Percentiles rank a stretch among this genome's conserved stretches.
phyloP scores from a whole-genome alignment of 192 early-diverging fungal genomes.

The Podila horticola region DNA sequence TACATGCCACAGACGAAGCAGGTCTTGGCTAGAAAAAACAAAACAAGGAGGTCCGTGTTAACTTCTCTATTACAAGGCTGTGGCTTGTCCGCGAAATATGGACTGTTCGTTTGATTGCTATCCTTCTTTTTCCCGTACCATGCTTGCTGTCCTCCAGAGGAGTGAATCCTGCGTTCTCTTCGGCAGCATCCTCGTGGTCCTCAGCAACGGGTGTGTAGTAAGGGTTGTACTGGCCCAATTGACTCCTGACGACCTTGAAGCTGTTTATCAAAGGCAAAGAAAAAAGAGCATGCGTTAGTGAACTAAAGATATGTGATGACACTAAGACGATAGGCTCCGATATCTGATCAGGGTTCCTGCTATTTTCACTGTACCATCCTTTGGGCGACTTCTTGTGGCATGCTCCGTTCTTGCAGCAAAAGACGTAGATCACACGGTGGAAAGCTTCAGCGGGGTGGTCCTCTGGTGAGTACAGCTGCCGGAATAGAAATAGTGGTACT shows the following conservation, averaged over 20 bases:
- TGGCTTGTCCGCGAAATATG: background rate
- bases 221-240: conserved; percentile 78
- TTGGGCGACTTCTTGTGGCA: conserved; percentile 75
- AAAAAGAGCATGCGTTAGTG: background rate
- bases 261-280: conserved; percentile 50
- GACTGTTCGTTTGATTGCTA: too few relatives aligned
- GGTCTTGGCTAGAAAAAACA: conserved; percentile 36
- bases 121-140: conserved; percentile 10
- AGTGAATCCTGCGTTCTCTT: conserved; percentile 49
- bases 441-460: conserved; percentile 87
- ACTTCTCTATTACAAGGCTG: background rate
- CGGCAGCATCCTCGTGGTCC: conserved; percentile 41
- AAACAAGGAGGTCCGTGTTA: background rate
- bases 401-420: conserved; percentile 87
- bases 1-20: conserved; percentile 79
- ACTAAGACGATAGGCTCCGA: background rate
- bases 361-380: conserved; percentile 54
- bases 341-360: too few relatives aligned
- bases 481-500: background rate
- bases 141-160: conserved; percentile 21
- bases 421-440: conserved; percentile 92
- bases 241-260: conserved; percentile 86
- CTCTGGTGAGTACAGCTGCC: conserved; percentile 90
- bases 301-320: background rate
- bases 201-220: conserved; percentile 63